Percentiles rank a stretch among this genome's conserved stretches.
Evolutionary conservation across 1,284 basidiomycete species (phyloP).

Genomic region (Trametes versicolor): DNA sequence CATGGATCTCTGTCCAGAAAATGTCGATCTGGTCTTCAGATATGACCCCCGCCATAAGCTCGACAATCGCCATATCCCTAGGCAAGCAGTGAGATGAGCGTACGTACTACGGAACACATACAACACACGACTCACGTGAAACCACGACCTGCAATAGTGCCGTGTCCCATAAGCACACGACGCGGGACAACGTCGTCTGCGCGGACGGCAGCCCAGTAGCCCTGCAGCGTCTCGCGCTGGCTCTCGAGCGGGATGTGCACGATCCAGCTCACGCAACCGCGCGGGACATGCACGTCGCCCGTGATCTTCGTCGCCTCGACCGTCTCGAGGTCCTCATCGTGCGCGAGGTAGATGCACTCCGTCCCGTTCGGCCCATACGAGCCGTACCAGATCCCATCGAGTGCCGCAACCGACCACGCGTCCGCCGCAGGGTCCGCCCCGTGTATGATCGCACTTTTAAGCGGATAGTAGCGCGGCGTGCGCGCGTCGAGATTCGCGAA

Average conservation of each 20-base stretch:
- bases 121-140: slow-evolving; percentile 20
- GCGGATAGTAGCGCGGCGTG: slow-evolving; percentile 37
- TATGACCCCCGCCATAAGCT: slow-evolving; percentile 23
- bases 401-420: slow-evolving; percentile 22
- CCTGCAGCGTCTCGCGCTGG: slow-evolving; percentile 8
- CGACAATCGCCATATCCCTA: slow-evolving; percentile 21
- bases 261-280: slow-evolving; percentile 33
- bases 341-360: slow-evolving; percentile 36
- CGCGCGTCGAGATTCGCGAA: slow-evolving; percentile 29
- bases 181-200: slow-evolving; percentile 6
- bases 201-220: slow-evolving; percentile 15
- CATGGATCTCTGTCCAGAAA: slow-evolving; percentile 24
- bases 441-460: slow-evolving; percentile 17
- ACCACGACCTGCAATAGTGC: slow-evolving; percentile 19
- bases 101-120: neutral
- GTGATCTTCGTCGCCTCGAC: slow-evolving; percentile 36
- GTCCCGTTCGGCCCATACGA: slow-evolving; percentile 33
- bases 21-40: slow-evolving; percentile 30
- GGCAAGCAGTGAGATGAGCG: neutral
- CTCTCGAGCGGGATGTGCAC: slow-evolving; percentile 13
- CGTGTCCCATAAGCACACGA: slow-evolving; percentile 13
- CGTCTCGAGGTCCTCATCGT: slow-evolving; percentile 15
- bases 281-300: slow-evolving; percentile 35
- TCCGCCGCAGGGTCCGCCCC: slow-evolving; percentile 20
- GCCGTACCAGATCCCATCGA: slow-evolving; percentile 39